These are phyloP conservation scores for Diplosphaera chodatii DNA, from an alignment of 139 green algal genomes.

Conservation along the genomic window DNA sequence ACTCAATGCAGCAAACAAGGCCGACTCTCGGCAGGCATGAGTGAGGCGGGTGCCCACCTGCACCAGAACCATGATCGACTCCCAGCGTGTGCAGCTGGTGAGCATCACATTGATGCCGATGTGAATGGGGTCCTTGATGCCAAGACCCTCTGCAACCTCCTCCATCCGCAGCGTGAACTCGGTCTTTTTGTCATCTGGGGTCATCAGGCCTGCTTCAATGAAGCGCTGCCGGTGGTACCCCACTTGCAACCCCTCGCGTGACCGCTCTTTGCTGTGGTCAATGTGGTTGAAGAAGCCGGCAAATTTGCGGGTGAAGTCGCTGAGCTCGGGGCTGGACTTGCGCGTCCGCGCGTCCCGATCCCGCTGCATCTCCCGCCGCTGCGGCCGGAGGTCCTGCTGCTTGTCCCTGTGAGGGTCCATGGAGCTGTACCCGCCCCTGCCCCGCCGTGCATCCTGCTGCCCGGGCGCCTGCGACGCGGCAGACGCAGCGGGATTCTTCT, in stretches of 20 bases:
- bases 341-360: neutral
- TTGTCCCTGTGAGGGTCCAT: neutral
- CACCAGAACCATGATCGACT: slow-evolving; percentile 41
- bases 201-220: slow-evolving; percentile 7
- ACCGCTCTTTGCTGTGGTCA: too few relatives aligned
- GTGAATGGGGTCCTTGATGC: slow-evolving; percentile 18
- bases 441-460: too few relatives aligned
- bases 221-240: slow-evolving; percentile 10
- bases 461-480: too few relatives aligned
- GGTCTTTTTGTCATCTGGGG: slow-evolving; percentile 1
- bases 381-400: too few relatives aligned
- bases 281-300: too few relatives aligned
- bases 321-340: neutral
- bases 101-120: slow-evolving; percentile 31
- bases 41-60: neutral
- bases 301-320: neutral
- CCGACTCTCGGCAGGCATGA: too few relatives aligned
- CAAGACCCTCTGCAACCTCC: neutral
- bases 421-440: too few relatives aligned
- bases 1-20: too few relatives aligned
- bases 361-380: neutral
- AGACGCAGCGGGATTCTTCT: too few relatives aligned
- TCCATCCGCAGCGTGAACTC: neutral
- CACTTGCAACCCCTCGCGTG: neutral
- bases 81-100: slow-evolving; percentile 4